These are phyloP conservation scores for Seiridium cupressi DNA, from an alignment of 2,329 filamentous ascomycete species.

Conservation along the genomic window DNA sequence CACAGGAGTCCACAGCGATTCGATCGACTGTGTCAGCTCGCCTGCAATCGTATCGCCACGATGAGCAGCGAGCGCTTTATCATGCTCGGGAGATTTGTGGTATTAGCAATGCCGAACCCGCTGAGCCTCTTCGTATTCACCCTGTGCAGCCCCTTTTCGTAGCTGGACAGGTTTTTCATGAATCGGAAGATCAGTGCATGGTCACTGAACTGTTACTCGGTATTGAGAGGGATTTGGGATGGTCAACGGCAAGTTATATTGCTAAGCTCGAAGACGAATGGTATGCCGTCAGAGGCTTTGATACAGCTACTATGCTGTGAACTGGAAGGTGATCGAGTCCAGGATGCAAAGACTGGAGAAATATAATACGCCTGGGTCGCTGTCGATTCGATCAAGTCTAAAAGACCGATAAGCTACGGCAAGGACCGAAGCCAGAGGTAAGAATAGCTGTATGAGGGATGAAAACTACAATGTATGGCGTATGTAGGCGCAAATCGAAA, in stretches of 20 bases:
- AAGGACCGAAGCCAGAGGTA: no score
- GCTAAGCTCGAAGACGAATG: background rate
- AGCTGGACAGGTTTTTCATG: constrained; percentile 58
- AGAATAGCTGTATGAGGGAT: no score
- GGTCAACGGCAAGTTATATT: background rate
- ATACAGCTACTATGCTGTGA: no score
- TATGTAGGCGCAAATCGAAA: no score
- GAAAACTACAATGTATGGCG: no score
- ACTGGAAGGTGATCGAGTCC: no score
- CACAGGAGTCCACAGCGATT: constrained; percentile 48
- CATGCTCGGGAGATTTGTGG: constrained; percentile 62
- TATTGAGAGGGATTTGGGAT: background rate
- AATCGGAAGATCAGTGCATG: constrained; percentile 38
- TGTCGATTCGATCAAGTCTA: no score
- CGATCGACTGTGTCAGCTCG: constrained; percentile 51
- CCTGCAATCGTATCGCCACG: constrained; percentile 54
- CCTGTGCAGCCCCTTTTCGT: constrained; percentile 60
- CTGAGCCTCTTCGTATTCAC: constrained; percentile 55
- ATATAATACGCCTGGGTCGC: no score
- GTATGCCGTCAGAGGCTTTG: background rate
- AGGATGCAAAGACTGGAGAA: no score
- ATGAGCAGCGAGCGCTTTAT: constrained; percentile 50
- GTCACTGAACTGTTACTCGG: background rate
- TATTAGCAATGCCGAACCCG: constrained; percentile 55
- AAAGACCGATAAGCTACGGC: no score